Conservation (phyloP, 805 yeast genomes). For the Nakazawaea laoshanensis region DNA sequence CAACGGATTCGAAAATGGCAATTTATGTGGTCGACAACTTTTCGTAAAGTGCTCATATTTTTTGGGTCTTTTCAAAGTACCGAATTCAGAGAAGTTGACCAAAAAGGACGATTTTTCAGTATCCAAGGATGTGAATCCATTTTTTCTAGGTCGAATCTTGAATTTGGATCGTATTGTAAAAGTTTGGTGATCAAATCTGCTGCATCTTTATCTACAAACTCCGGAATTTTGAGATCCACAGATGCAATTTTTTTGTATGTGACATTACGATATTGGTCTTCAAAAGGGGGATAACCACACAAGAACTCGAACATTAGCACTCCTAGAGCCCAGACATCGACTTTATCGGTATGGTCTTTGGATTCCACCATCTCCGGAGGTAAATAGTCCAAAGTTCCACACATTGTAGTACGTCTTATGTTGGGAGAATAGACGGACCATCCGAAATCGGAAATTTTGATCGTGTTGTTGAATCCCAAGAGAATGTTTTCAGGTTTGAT, state of each 20-base stretch:
- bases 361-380: conserved; percentile 95
- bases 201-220: conserved; percentile 63
- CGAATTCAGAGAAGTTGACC: too few relatives aligned
- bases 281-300: conserved; percentile 90
- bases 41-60: too few relatives aligned
- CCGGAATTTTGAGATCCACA: conserved; percentile 71
- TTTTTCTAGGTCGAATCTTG: conserved; percentile 52
- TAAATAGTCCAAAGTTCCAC: conserved; percentile 90
- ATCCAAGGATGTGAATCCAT: conserved; percentile 85
- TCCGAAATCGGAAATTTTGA: conserved; percentile 91
- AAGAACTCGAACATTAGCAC: conserved; percentile 77
- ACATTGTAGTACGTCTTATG: conserved; percentile 63
- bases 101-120: conserved; percentile 45
- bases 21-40: not conserved
- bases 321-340: conserved; percentile 93
- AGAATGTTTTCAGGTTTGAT: conserved; percentile 91
- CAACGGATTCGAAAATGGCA: not conserved
- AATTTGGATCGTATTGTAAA: conserved; percentile 59
- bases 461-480: conserved; percentile 62
- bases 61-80: too few relatives aligned
- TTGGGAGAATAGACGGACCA: conserved; percentile 79
- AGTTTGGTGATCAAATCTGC: conserved; percentile 60
- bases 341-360: conserved; percentile 65
- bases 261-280: conserved; percentile 65
- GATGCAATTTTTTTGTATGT: conserved; percentile 76